Conservation (phyloP, 352 stramenopile genomes). For the Phytophthora crassamura region DNA sequence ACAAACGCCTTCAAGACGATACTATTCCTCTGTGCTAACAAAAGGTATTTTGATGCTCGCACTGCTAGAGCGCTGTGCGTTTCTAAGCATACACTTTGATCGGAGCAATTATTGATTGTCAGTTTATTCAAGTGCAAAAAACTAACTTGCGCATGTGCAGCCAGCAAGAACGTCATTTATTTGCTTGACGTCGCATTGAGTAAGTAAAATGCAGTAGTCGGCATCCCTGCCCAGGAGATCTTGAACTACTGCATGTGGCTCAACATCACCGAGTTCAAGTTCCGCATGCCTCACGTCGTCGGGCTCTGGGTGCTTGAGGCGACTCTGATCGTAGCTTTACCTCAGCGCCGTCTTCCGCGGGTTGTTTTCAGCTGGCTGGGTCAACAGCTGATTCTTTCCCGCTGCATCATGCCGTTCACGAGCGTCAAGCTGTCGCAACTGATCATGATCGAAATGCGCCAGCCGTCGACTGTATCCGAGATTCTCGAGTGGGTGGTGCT, state of each 20-base stretch:
- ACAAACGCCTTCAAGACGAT: no score
- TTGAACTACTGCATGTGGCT: conserved; percentile 12
- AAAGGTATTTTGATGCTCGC: no score
- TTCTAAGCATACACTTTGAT: no score
- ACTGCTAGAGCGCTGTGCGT: no score
- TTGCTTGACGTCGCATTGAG: conserved; percentile 19
- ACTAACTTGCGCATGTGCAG: no score
- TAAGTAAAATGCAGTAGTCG: conserved; percentile 31
- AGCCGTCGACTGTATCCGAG: conserved; percentile 22
- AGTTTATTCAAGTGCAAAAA: no score
- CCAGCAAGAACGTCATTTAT: no score
- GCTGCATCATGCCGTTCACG: conserved; percentile 30
- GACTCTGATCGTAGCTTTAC: conserved; percentile 27
- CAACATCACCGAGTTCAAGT: conserved; percentile 15
- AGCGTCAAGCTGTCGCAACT: no score
- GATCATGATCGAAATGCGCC: conserved; percentile 44
- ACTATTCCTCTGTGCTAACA: no score
- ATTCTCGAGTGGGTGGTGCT: conserved; percentile 45
- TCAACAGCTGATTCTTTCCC: conserved; percentile 16
- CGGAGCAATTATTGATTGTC: no score
- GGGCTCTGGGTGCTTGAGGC: conserved; percentile 14
- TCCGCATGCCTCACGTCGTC: conserved; percentile 5
- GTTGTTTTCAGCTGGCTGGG: conserved; percentile 36
- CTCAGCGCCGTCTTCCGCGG: conserved; percentile 13
- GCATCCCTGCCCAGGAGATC: conserved; percentile 38